Evolutionary conservation across 345 rosid species (phyloP).

Genomic region (Populus euphratica): DNA sequence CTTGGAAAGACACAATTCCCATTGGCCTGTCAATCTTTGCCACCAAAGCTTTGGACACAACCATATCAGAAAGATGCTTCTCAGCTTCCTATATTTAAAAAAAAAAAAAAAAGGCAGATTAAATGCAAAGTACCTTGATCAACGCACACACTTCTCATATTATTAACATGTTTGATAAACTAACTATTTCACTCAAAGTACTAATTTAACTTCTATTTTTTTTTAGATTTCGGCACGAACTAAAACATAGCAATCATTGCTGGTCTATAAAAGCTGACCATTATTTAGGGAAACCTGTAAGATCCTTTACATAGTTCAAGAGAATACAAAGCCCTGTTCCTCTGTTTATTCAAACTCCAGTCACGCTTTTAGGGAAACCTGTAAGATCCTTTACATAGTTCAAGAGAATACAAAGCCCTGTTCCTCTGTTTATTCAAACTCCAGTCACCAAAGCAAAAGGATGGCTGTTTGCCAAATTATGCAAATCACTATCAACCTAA

Average conservation of each 20-base stretch:
- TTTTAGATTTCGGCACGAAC: neutral
- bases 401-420: neutral
- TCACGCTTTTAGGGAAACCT: neutral
- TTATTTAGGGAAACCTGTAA: neutral
- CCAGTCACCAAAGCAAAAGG: neutral
- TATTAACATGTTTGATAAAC: neutral
- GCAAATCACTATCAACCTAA: neutral
- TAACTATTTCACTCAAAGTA: neutral
- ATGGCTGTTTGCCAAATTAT: neutral
- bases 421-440: neutral
- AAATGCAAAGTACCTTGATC: neutral
- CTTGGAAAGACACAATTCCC: slow-evolving; percentile 77
- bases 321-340: neutral
- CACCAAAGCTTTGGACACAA: slow-evolving; percentile 82
- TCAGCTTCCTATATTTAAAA: slow-evolving; percentile 66
- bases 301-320: neutral
- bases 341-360: neutral
- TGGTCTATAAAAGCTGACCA: neutral
- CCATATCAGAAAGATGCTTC: slow-evolving; percentile 98
- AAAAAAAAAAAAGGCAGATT: neutral
- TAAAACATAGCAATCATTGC: neutral
- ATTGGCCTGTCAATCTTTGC: slow-evolving; percentile 91
- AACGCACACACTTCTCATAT: neutral
- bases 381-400: neutral
- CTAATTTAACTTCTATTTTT: neutral